phyloP scores from a whole-genome alignment of 2,329 filamentous ascomycete species.

The Talaromyces sp. region DNA sequence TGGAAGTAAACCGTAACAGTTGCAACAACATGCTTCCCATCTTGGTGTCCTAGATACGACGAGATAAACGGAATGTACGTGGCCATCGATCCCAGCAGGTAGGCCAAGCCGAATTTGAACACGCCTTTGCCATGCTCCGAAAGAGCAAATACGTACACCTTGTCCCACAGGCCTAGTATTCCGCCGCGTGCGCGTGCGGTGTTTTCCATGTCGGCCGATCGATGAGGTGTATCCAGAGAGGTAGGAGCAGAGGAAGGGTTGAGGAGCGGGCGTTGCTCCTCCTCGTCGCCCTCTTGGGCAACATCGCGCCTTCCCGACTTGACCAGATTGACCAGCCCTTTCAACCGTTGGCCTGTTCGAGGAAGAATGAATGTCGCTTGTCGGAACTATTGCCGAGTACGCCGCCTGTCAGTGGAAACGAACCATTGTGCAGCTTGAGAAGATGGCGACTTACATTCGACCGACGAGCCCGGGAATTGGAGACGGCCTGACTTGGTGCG shows the following conservation, averaged over 20 bases:
- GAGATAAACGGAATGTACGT: constrained; percentile 77
- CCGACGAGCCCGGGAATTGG: constrained; percentile 20
- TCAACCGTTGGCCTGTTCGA: constrained; percentile 77
- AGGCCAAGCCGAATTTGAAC: constrained; percentile 87
- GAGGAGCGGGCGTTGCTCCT: constrained; percentile 38
- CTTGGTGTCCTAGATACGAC: constrained; percentile 71
- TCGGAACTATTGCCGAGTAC: constrained; percentile 55
- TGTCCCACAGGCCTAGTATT: constrained; percentile 37
- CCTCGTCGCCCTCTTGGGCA: constrained; percentile 34
- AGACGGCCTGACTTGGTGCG: background rate
- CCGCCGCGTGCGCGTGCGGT: constrained; percentile 23
- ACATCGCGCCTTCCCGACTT: constrained; percentile 61
- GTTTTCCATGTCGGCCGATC: constrained; percentile 19
- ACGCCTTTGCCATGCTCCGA: constrained; percentile 76
- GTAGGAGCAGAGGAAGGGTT: constrained; percentile 5
- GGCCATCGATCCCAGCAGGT: constrained; percentile 78
- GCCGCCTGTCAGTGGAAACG: background rate
- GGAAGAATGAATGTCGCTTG: constrained; percentile 87
- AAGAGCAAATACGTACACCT: constrained; percentile 57
- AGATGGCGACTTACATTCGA: constrained; percentile 27
- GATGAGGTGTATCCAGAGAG: background rate
- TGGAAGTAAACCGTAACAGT: constrained; percentile 96
- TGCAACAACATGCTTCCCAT: constrained; percentile 90
- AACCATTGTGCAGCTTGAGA: background rate
- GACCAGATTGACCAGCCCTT: constrained; percentile 75